Evolutionary conservation across 2,329 filamentous ascomycete genomes (phyloP).

Genomic region (Epichloe uncinata): DNA sequence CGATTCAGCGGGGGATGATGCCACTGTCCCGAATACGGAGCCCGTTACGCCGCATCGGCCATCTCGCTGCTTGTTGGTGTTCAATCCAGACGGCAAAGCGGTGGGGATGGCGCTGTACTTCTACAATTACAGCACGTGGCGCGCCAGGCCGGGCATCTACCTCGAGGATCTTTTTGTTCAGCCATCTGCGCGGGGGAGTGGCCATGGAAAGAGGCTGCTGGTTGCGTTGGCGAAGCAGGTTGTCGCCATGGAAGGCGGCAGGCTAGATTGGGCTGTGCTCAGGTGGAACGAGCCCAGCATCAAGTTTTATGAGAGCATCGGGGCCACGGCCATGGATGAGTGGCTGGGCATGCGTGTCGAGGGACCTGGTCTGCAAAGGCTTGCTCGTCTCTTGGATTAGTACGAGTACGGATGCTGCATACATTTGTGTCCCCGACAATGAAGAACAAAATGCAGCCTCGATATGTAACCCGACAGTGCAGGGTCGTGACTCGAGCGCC

Average conservation of each 20-base stretch:
- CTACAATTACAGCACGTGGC: constrained; percentile 93
- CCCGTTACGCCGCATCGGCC: constrained; percentile 44
- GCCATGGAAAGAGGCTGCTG: constrained; percentile 68
- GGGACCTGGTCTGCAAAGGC: constrained; percentile 45
- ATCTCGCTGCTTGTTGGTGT: constrained; percentile 63
- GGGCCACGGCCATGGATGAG: constrained; percentile 52
- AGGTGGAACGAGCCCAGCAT: constrained; percentile 91
- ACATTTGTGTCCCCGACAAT: background rate
- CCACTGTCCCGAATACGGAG: constrained; percentile 31
- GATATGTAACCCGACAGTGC: too few relatives aligned
- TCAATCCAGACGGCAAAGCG: constrained; percentile 30
- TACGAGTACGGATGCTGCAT: background rate
- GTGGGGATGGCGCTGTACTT: constrained; percentile 85
- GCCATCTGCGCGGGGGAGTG: constrained; percentile 51
- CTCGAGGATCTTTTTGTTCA: constrained; percentile 85
- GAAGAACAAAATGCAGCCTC: too few relatives aligned
- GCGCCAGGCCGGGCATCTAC: constrained; percentile 74
- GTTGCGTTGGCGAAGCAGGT: constrained; percentile 69
- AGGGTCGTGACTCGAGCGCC: background rate
- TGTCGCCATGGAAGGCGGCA: constrained; percentile 53
- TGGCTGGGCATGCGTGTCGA: constrained; percentile 70
- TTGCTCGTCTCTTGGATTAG: constrained; percentile 34
- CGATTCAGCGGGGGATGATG: constrained; percentile 25
- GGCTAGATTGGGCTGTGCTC: constrained; percentile 82
- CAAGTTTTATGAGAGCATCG: constrained; percentile 66